Conservation (phyloP, 2,329 filamentous ascomycete genomes). For the Colletotrichum sp. region DNA sequence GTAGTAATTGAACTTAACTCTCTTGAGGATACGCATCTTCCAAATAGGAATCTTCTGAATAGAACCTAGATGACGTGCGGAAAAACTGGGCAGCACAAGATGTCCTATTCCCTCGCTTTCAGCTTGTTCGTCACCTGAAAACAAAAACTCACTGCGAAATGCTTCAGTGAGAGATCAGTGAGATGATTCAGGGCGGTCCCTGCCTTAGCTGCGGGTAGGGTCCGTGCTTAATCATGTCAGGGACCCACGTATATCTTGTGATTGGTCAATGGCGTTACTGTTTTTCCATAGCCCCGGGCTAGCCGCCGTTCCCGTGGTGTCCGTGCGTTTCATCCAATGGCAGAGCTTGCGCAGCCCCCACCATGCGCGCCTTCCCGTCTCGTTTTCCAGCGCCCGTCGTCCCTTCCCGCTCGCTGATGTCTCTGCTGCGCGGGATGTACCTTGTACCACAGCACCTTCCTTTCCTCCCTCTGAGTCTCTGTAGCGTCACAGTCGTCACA, state of each 20-base stretch:
- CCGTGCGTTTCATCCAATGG: neutral
- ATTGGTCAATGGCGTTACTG: neutral
- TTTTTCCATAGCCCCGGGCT: neutral
- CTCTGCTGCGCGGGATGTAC: neutral
- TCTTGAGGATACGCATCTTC: too few relatives aligned
- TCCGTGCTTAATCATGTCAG: neutral
- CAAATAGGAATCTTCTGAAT: too few relatives aligned
- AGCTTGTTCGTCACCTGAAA: neutral
- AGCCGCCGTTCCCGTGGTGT: neutral
- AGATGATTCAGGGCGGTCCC: neutral
- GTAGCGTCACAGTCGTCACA: neutral
- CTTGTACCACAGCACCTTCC: neutral
- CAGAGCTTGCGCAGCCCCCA: neutral
- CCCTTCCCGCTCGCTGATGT: neutral
- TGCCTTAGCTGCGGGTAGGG: neutral
- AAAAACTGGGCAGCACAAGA: too few relatives aligned
- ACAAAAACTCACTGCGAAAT: neutral
- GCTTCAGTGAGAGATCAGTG: neutral
- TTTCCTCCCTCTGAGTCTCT: neutral
- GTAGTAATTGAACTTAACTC: too few relatives aligned
- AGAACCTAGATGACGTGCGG: too few relatives aligned
- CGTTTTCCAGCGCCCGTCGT: neutral
- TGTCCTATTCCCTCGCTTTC: neutral
- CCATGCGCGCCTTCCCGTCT: neutral
- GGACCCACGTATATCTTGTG: neutral